Evolutionary conservation across 1,284 basidiomycete genomes (phyloP), one percentile per base, ranked within the genome.

Genomic region (Ustilago curta): DNA sequence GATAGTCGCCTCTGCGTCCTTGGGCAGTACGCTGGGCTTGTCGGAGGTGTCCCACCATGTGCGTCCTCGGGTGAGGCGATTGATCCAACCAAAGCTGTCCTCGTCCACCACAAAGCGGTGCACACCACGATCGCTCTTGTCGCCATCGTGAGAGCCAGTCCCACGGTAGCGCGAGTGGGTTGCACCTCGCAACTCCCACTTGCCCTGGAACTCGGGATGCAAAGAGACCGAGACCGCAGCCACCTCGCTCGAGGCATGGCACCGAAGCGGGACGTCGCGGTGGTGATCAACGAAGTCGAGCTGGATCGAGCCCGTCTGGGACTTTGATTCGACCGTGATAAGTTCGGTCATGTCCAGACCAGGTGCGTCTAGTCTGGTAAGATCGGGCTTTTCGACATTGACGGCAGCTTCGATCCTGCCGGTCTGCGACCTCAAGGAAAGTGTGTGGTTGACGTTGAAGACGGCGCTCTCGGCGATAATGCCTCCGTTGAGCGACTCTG

Each of bases 401-500:
- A 81, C 58, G 8, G 53, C 67, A 19, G 76, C 77, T 35, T 76
- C 62, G 48, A 81, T 66, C 12, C 59, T 49, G n/a, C 77, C 77
- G 1, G 63, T 65, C 5, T 55, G 52, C 12, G 75, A 62, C 9
- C 40, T 54, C 25, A 81, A 45, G 1, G 45, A 49, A 18, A 81
- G 66, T 7, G 79, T 74, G 51, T 76, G 66, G 37, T 81, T 81
- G 19, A 70, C 78, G 27, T 72, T 60, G 65, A 71, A 67, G 14
- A 67, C 49, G 16, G 68, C 73, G 40, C 61, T 59, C 21, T 68
- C 52, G 19, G 61, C 73, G 18, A 68, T 60, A 55, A 76, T 69
- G 49, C 63, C 61, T 42, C 73, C 73, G 53, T 69, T 70, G 54
- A 64, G 62, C 16, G 73, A 68, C 19, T 69, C 68, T 8, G 69